phyloP scores from a whole-genome alignment of 2,329 filamentous ascomycete species.

The Calonectria crousiana region DNA sequence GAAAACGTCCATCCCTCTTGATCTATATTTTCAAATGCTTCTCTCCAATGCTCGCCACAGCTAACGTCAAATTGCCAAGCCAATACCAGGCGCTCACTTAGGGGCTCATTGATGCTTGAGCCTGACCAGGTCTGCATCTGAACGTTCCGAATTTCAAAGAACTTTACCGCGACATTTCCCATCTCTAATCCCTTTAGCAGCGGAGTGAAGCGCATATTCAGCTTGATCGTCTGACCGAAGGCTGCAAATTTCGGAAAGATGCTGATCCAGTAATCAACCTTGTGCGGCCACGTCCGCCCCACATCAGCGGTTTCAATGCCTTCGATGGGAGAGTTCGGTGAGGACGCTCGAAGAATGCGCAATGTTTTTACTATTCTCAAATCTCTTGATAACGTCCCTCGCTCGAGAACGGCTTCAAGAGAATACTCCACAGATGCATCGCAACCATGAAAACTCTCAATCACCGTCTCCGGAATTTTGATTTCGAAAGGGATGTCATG shows the following conservation, averaged over 20 bases:
- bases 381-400: neutral
- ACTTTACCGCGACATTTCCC: neutral
- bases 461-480: neutral
- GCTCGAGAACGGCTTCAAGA: neutral
- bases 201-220: neutral
- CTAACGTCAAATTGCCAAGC: neutral
- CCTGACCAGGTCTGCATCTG: neutral
- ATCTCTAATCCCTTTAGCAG: neutral
- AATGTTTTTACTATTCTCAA: neutral
- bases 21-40: neutral
- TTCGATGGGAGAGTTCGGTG: neutral
- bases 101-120: neutral
- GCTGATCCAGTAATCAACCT: neutral
- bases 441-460: neutral
- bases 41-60: neutral
- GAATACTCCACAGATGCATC: neutral
- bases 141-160: neutral
- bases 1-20: neutral
- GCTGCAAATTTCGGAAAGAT: neutral
- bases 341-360: neutral
- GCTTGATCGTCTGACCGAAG: neutral
- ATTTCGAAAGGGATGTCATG: neutral
- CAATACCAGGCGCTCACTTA: neutral
- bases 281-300: neutral
- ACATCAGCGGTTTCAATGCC: neutral